A percentile compares a stretch with the other conserved stretches of the same genome.
These are phyloP conservation scores for Pistacia integerrima DNA, from an alignment of 345 rosid species.

Conservation along the genomic window DNA sequence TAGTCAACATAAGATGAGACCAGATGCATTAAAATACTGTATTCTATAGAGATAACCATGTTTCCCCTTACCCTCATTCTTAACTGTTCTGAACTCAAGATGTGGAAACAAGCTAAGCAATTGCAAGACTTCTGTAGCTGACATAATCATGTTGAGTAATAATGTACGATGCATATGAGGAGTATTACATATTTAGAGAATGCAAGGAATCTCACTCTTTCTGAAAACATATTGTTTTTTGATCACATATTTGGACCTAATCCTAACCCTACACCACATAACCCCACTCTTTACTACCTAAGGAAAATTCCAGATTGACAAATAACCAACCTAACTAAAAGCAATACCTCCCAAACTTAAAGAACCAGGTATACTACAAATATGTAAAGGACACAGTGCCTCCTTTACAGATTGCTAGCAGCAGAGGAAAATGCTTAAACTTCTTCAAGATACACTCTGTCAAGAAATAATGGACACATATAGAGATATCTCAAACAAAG, in stretches of 20 bases:
- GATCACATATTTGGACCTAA: background rate
- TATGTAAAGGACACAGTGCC: background rate
- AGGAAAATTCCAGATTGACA: background rate
- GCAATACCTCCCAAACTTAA: background rate
- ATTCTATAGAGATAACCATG: background rate
- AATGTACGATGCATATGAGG: background rate
- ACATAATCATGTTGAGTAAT: background rate
- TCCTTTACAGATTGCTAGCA: background rate
- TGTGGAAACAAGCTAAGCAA: background rate
- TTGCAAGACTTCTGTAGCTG: background rate
- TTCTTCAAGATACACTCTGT: background rate
- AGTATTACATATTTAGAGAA: background rate
- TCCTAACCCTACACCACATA: background rate
- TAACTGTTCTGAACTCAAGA: background rate
- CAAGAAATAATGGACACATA: background rate
- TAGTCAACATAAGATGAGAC: background rate
- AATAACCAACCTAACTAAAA: background rate
- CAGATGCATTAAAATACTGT: background rate
- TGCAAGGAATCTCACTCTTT: background rate
- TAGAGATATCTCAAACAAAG: background rate
- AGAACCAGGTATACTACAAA: background rate
- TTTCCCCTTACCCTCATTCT: background rate
- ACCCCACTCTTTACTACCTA: background rate
- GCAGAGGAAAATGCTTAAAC: background rate
- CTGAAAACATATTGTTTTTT: background rate